Conservation (phyloP, 352 stramenopile genomes). For the Pythium plurisporium region DNA sequence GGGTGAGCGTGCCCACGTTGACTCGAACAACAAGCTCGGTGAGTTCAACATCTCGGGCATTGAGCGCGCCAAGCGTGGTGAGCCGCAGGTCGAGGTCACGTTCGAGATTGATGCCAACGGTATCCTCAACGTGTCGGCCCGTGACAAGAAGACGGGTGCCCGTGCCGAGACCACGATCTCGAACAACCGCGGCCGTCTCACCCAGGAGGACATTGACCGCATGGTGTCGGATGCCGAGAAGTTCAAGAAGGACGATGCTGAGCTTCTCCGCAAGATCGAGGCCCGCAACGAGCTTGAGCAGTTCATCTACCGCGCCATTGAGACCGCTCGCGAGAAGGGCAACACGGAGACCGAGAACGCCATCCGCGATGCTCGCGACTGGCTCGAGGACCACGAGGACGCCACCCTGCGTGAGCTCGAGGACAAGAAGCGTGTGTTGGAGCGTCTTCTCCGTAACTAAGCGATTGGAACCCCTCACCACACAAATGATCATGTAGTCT, state of each 20-base stretch:
- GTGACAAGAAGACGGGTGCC: slow-evolving; percentile 99
- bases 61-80: slow-evolving; percentile 95
- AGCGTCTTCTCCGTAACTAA: slow-evolving; percentile 83
- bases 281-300: slow-evolving; percentile 95
- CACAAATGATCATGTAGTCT: slow-evolving; percentile 28
- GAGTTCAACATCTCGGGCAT: slow-evolving; percentile 99
- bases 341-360: slow-evolving; percentile 89
- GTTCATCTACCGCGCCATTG: slow-evolving; percentile 96
- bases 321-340: slow-evolving; percentile 94
- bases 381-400: slow-evolving; percentile 98
- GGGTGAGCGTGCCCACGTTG: slow-evolving; percentile 98
- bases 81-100: slow-evolving; percentile 98
- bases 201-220: slow-evolving; percentile 98
- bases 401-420: slow-evolving; percentile 97
- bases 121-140: slow-evolving; percentile 97
- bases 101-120: slow-evolving; percentile 99
- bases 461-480: background rate
- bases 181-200: slow-evolving; percentile 97
- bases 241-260: slow-evolving; percentile 98
- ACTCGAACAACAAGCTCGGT: slow-evolving; percentile 99
- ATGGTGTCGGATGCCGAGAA: slow-evolving; percentile 99
- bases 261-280: slow-evolving; percentile 96
- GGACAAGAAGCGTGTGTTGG: slow-evolving; percentile 98
- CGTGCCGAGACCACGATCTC: slow-evolving; percentile 98
- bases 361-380: slow-evolving; percentile 98